Evolutionary conservation across 768 basidiomycete species (phyloP), one percentile per base, ranked within the genome.

Genomic region (Coprinellus aureogranulatus): DNA sequence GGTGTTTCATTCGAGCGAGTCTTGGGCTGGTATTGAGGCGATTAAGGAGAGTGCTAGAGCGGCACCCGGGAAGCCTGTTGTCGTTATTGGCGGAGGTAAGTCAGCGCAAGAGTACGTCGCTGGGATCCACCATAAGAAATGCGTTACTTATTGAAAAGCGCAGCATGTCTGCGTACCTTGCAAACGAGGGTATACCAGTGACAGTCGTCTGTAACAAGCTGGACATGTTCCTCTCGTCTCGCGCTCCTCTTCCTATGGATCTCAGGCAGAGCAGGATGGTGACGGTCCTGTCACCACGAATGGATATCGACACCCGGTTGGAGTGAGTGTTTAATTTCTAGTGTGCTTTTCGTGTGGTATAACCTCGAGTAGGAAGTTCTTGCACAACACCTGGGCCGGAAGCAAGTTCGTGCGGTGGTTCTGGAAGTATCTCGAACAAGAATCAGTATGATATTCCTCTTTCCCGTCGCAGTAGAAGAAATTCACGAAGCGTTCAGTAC

Each of bases 81-180:
- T 86, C 0, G 72, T 88, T 1, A 69, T 87, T 2, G 87, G 87
- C 2, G 83, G 86, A 20, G 87, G 87, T 3, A 88, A 82, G 65
- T 88, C 87, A 3, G 84, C 84, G 0, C 82, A 84, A 71, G 87
- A 88, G 77, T 75, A 61, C 49, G 72, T 66, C 6, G 6, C 34
- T 34, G n/a, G n/a, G n/a, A n/a, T n/a, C n/a, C 34, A 14, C 34
- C 34, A 34, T 14, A 34, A 34, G 34, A 34, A 34, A n/a, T 18
- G 25, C 41, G 20, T 31, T 26, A 6, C 46, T 27, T 34, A 6
- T 34, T 14, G 34, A 14, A 6, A 6, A 34, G 27, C 42, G n/a
- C 18, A 85, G 83, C 55, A 73, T 78, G 46, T 74, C 78, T 16
- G 70, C 81, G 18, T 77, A 80, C 61, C 65, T 87, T 10, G 78